Evolutionary conservation across 2,329 filamentous ascomycete genomes (phyloP), one percentile per base, ranked within the genome.

Genomic region (Beauveria asiatica): DNA sequence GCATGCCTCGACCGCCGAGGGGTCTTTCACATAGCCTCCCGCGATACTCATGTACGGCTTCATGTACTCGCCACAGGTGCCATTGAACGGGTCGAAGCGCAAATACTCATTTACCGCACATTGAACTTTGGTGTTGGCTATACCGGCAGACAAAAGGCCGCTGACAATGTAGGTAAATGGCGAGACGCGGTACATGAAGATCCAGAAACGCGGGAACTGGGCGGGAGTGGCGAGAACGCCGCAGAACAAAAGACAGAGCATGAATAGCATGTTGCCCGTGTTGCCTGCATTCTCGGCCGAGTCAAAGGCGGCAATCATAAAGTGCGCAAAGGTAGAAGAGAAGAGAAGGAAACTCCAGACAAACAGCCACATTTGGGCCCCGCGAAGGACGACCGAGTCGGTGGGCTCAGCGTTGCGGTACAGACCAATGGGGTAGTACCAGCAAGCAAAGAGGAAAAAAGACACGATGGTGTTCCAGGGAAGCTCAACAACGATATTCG

Each of bases 371-470:
- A 93, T 88, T 21, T 94, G 82, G 1, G 78, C 87, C 9, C 90
- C 89, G 33, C 90, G 88, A 67, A 90, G 84, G 6, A 80, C 70
- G 1, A 87, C 81, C 63, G 84, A 76, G 62, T 80, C 80, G 5
- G 84, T 83, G 1, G 78, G 77, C 17, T 78, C 74, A 2, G 89
- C 88, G 68, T 93, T 92, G 62, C 76, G 74, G 72, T 90, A 85
- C 9, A 94, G 81, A 1, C 89, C 90, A 59, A 95, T 83, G 1
- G 91, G 90, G 70, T 92, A 96, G 78, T 96, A 96, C 83, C 89
- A 93, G 71, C 80, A 86, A 68, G 90, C 80, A 77, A 80, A 96
- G 76, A 92, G 87, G 64, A 95, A 74, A 17, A 86, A 80, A 4
- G 85, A 83, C 80, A 89, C 87, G 48, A 94, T 73, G 0, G 85